Conservation (phyloP, 495 filamentous ascomycete species). For the Penicillium diatomitis region DNA sequence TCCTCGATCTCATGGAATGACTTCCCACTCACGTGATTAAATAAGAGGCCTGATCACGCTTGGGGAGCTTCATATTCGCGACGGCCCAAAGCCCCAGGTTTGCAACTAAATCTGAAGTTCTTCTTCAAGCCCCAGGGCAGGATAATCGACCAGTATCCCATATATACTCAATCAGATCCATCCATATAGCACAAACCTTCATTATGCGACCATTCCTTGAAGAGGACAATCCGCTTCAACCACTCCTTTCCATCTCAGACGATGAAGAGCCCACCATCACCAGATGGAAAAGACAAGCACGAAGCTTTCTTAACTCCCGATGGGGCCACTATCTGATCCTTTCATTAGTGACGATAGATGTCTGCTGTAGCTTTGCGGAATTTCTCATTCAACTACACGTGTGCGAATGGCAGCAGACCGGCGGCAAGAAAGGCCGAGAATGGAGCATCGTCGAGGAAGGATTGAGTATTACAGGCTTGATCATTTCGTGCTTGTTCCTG, state of each 20-base stretch:
- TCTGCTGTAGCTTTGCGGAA: slow-evolving; percentile 50
- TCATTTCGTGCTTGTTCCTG: slow-evolving; percentile 54
- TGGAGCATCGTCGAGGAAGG: slow-evolving; percentile 27
- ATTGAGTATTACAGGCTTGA: slow-evolving; percentile 35
- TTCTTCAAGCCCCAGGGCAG: too few relatives aligned
- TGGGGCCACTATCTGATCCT: slow-evolving; percentile 51
- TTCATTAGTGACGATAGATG: slow-evolving; percentile 45
- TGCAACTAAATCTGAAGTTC: too few relatives aligned
- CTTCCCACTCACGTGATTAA: too few relatives aligned
- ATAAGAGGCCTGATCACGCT: too few relatives aligned
- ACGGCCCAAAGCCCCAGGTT: too few relatives aligned
- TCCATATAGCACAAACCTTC: neutral
- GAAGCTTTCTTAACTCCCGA: slow-evolving; percentile 42
- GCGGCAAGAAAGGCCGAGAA: slow-evolving; percentile 1
- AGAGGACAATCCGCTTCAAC: neutral
- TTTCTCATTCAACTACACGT: slow-evolving; percentile 52
- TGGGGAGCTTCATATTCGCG: too few relatives aligned
- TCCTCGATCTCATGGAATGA: too few relatives aligned
- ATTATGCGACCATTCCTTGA: neutral
- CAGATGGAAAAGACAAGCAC: slow-evolving; percentile 12
- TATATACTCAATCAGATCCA: neutral
- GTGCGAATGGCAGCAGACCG: slow-evolving; percentile 40
- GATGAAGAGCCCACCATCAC: slow-evolving; percentile 5
- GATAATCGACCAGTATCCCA: neutral
- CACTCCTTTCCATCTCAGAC: neutral